Percentiles rank a stretch among this genome's conserved stretches.
Evolutionary conservation across 1,139 yeast genomes (phyloP).

Genomic region (Suhomyces wounanorum): DNA sequence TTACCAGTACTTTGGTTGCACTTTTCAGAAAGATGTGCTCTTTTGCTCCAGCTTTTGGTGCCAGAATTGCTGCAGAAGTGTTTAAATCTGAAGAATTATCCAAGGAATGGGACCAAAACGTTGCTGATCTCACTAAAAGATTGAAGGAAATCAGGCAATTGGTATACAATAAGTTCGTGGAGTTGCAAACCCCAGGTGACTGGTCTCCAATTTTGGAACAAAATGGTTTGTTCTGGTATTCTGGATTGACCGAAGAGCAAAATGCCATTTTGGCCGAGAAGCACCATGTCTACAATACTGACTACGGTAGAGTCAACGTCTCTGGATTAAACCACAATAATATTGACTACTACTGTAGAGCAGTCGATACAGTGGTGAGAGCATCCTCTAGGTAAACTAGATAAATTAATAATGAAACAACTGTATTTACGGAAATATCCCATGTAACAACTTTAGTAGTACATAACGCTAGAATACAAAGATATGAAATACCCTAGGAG

Average conservation of each 20-base stretch:
- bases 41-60: constrained; percentile 51
- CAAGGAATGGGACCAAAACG: constrained; percentile 39
- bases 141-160: constrained; percentile 31
- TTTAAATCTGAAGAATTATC: constrained; percentile 27
- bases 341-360: constrained; percentile 36
- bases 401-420: constrained; percentile 2
- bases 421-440: constrained; percentile 3
- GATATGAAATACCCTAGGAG: constrained; percentile 3
- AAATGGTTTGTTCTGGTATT: constrained; percentile 48
- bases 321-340: constrained; percentile 45
- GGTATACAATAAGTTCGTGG: constrained; percentile 29
- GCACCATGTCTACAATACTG: constrained; percentile 40
- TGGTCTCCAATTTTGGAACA: constrained; percentile 42
- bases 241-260: constrained; percentile 40
- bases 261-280: constrained; percentile 31
- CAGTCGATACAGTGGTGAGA: constrained; percentile 44
- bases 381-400: constrained; percentile 8
- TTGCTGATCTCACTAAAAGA: constrained; percentile 30
- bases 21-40: constrained; percentile 43
- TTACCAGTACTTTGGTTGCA: constrained; percentile 30
- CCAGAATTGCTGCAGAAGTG: constrained; percentile 39
- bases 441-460: constrained; percentile 7
- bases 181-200: constrained; percentile 43
- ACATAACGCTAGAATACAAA: constrained; percentile 8
- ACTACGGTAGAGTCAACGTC: constrained; percentile 44